These are phyloP conservation scores for Alternaria rosae DNA, from an alignment of 2,329 filamentous ascomycete genomes.

Conservation along the genomic window DNA sequence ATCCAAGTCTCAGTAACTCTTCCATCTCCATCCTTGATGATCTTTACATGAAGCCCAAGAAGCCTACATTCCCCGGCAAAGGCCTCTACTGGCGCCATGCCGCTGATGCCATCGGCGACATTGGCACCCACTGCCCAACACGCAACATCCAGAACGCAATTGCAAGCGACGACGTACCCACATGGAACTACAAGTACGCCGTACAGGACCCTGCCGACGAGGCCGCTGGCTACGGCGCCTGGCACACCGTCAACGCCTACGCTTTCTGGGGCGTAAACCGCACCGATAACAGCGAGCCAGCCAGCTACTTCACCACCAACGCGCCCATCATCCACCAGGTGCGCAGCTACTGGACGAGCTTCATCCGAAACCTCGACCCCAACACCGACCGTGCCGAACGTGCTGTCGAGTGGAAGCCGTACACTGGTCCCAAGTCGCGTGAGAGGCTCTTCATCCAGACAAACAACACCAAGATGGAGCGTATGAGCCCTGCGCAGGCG, in stretches of 20 bases:
- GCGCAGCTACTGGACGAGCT: constrained; percentile 77
- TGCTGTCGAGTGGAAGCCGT: constrained; percentile 62
- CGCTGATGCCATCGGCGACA: constrained; percentile 67
- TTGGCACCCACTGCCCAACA: constrained; percentile 70
- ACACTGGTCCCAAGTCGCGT: constrained; percentile 35
- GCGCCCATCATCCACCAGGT: constrained; percentile 65
- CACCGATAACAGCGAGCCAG: constrained; percentile 57
- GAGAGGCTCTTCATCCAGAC: constrained; percentile 50
- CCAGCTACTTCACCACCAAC: constrained; percentile 66
- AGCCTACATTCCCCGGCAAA: constrained; percentile 53
- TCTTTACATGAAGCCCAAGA: constrained; percentile 61
- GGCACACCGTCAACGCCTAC: constrained; percentile 71
- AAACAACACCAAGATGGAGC: constrained; percentile 52
- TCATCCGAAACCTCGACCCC: constrained; percentile 71
- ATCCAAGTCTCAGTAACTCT: constrained; percentile 60
- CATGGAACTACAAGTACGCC: constrained; percentile 75
- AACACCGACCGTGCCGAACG: constrained; percentile 62
- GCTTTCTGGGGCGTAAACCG: constrained; percentile 73
- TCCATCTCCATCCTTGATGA: constrained; percentile 62
- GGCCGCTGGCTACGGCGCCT: constrained; percentile 66
- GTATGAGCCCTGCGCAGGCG: constrained; percentile 28
- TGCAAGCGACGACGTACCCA: constrained; percentile 50
- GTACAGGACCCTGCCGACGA: constrained; percentile 67
- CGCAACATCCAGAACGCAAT: constrained; percentile 61
- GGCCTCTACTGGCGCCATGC: constrained; percentile 67